These are phyloP conservation scores for Neurospora discreta DNA, from an alignment of 495 filamentous ascomycete species.

Conservation along the genomic window DNA sequence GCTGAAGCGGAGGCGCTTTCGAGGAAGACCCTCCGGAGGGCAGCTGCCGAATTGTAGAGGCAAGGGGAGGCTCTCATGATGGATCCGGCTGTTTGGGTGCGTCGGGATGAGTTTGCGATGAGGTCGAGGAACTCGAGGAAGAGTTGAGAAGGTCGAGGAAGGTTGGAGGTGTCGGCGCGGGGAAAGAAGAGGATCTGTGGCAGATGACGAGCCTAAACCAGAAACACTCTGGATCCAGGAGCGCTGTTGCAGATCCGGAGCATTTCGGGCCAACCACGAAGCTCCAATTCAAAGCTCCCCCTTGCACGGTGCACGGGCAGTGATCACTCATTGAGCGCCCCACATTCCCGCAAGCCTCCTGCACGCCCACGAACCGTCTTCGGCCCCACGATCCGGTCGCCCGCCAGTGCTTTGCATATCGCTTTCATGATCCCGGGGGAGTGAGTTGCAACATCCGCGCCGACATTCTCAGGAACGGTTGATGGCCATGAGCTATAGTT, in stretches of 20 bases:
- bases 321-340: neutral
- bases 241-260: neutral
- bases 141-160: neutral
- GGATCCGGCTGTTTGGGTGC: neutral
- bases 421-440: neutral
- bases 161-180: neutral
- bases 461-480: neutral
- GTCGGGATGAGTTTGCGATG: neutral
- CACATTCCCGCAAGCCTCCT: neutral
- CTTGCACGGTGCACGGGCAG: neutral
- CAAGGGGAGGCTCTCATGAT: conserved; percentile 25
- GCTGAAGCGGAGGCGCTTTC: conserved; percentile 6
- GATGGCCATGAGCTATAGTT: neutral
- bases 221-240: neutral
- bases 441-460: neutral
- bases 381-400: neutral
- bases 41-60: conserved; percentile 27
- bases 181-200: neutral
- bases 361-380: neutral
- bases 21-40: conserved; percentile 30
- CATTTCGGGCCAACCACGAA: neutral
- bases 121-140: neutral
- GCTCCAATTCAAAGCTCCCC: neutral
- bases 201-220: neutral
- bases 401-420: neutral